Evolutionary conservation across 345 rosid genomes (phyloP).

Genomic region (Lenwebbia sp.): DNA sequence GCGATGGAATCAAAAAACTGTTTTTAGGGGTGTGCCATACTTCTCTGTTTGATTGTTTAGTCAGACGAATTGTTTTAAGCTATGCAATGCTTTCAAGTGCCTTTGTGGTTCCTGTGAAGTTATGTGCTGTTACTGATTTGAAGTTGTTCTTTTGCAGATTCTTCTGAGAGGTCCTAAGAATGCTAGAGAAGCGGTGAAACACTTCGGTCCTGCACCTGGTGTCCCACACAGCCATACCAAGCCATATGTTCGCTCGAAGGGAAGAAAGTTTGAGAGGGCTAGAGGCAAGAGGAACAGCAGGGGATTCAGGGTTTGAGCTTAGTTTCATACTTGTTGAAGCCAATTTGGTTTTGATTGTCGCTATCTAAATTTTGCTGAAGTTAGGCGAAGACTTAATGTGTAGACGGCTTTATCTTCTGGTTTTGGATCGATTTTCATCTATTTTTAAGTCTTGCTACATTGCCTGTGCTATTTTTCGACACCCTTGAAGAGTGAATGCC

Average conservation of each 20-base stretch:
- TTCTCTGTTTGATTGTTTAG: background rate
- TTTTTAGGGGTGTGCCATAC: background rate
- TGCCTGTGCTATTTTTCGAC: background rate
- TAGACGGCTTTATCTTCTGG: background rate
- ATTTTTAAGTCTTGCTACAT: background rate
- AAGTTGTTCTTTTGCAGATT: conserved; percentile 16
- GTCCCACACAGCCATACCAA: conserved; percentile 73
- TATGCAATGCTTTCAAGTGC: background rate
- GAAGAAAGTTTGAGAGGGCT: conserved; percentile 58
- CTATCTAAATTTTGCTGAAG: background rate
- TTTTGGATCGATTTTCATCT: background rate
- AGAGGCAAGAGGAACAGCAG: conserved; percentile 66
- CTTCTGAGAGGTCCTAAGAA: conserved; percentile 71
- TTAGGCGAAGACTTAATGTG: background rate
- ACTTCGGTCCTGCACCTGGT: conserved; percentile 79
- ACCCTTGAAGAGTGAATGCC: background rate
- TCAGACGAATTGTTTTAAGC: background rate
- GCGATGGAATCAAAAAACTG: background rate
- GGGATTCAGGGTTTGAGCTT: conserved; percentile 51
- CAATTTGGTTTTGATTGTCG: background rate
- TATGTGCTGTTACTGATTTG: background rate
- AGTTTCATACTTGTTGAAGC: background rate
- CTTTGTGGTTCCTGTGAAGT: background rate
- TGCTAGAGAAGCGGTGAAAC: conserved; percentile 66
- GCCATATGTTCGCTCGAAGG: conserved; percentile 55